phyloP scores from a whole-genome alignment of 2,329 filamentous ascomycete genomes.

The Diaporthe vexans region DNA sequence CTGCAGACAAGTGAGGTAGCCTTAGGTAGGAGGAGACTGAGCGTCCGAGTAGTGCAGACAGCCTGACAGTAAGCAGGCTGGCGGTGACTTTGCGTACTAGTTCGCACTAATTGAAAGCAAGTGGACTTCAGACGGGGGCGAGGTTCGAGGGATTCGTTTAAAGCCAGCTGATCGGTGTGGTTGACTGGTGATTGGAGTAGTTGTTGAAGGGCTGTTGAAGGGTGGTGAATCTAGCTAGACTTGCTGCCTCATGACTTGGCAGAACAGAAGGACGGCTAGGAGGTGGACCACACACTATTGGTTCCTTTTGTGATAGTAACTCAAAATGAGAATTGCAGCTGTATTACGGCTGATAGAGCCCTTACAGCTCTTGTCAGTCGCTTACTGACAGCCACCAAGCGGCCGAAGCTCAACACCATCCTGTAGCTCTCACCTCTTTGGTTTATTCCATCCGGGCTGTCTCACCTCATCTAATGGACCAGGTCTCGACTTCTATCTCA shows the following conservation, averaged over 20 bases:
- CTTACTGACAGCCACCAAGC: constrained; percentile 1
- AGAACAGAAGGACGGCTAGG: not conserved
- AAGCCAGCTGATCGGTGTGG: not conserved
- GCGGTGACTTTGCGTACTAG: not conserved
- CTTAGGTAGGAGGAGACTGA: not conserved
- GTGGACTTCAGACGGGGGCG: not conserved
- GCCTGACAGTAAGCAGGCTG: not conserved
- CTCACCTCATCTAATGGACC: not conserved
- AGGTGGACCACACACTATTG: too few relatives aligned
- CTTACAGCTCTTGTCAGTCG: not conserved
- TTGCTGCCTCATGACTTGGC: not conserved
- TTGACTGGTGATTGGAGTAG: not conserved
- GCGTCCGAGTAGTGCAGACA: not conserved
- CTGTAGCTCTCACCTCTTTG: not conserved
- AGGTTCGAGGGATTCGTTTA: too few relatives aligned
- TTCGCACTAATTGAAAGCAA: not conserved
- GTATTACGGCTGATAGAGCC: not conserved
- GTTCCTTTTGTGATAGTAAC: too few relatives aligned
- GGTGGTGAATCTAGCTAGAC: not conserved
- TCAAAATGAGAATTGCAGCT: not conserved
- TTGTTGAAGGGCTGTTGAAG: not conserved
- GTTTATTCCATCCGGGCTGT: not conserved
- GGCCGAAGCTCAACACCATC: constrained; percentile 15
- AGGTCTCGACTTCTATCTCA: not conserved
- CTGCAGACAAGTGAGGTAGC: not conserved